phyloP scores from a whole-genome alignment of 805 yeast species.

The Schwanniomyces yamadae region DNA sequence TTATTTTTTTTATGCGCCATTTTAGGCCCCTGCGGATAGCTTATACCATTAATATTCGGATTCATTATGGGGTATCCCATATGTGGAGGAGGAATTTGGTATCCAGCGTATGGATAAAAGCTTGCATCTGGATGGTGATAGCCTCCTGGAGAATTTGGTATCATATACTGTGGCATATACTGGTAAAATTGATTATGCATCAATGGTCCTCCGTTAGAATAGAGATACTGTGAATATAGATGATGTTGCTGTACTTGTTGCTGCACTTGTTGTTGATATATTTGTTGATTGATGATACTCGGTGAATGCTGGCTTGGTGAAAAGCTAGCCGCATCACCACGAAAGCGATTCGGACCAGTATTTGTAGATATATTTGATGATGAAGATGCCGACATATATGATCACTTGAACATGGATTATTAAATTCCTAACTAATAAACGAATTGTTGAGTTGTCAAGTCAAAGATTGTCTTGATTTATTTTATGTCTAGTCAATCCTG shows the following conservation, averaged over 20 bases:
- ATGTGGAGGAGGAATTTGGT: conserved; percentile 10
- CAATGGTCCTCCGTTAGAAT: conserved; percentile 13
- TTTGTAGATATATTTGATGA: conserved; percentile 23
- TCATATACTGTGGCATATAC: conserved; percentile 11
- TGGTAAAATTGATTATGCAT: conserved; percentile 13
- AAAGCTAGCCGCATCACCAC: conserved; percentile 39
- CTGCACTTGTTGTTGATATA: conserved; percentile 9
- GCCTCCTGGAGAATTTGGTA: conserved; percentile 7
- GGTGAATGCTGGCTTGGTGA: conserved; percentile 27
- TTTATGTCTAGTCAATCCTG: too few species aligned
- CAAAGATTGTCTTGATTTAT: too few species aligned
- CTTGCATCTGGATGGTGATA: conserved; percentile 4
- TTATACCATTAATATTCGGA: conserved; percentile 2
- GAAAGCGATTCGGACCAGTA: conserved; percentile 35
- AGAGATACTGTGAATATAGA: conserved; percentile 13
- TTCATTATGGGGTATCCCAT: conserved; percentile 3
- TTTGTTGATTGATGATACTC: conserved; percentile 9
- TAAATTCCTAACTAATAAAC: too few species aligned
- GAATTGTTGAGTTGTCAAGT: too few species aligned
- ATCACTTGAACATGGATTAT: conserved; percentile 8
- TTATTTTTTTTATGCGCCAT: conserved; percentile 2
- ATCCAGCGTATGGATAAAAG: conserved; percentile 3
- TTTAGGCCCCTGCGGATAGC: conserved; percentile 4
- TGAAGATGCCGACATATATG: conserved; percentile 19
- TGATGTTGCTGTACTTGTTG: conserved; percentile 13